phyloP scores from a whole-genome alignment of 331 rosid genomes.

The Dryas integrifolia region DNA sequence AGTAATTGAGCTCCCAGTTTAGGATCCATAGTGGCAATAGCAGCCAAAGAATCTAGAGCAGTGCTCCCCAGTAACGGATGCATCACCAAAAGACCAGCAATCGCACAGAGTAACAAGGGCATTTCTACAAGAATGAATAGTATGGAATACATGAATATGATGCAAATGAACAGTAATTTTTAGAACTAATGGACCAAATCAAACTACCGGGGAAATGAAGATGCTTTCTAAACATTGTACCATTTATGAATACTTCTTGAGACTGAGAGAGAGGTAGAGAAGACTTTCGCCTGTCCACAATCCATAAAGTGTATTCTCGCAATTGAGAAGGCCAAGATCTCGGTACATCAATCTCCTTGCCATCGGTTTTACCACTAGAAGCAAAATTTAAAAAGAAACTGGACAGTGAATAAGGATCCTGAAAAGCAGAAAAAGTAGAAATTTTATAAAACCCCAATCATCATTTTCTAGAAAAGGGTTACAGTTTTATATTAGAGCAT shows the following conservation, averaged over 20 bases:
- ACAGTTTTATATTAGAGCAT: background rate
- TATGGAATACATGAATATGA: slow-evolving; percentile 24
- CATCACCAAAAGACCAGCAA: slow-evolving; percentile 63
- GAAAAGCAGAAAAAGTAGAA: slow-evolving; percentile 33
- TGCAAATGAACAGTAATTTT: slow-evolving; percentile 17
- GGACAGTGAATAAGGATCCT: slow-evolving; percentile 56
- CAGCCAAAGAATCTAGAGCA: slow-evolving; percentile 64
- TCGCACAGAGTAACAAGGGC: slow-evolving; percentile 62
- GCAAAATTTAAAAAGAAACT: slow-evolving; percentile 53
- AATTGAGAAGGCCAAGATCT: slow-evolving; percentile 66
- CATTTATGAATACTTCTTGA: slow-evolving; percentile 63
- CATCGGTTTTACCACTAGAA: slow-evolving; percentile 29
- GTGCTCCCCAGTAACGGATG: slow-evolving; percentile 56
- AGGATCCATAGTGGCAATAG: slow-evolving; percentile 76
- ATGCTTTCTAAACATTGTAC: slow-evolving; percentile 34
- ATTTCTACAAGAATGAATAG: slow-evolving; percentile 49
- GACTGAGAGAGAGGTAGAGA: slow-evolving; percentile 44
- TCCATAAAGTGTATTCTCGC: slow-evolving; percentile 53
- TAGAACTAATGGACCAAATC: slow-evolving; percentile 31
- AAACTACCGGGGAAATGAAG: slow-evolving; percentile 3
- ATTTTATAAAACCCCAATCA: slow-evolving; percentile 26
- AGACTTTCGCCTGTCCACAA: slow-evolving; percentile 63
- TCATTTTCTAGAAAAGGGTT: slow-evolving; percentile 12
- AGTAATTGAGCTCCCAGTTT: slow-evolving; percentile 75
- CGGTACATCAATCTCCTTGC: slow-evolving; percentile 41